These are phyloP conservation scores for Naumovozyma baii DNA, from an alignment of 805 yeast genomes.

Conservation along the genomic window DNA sequence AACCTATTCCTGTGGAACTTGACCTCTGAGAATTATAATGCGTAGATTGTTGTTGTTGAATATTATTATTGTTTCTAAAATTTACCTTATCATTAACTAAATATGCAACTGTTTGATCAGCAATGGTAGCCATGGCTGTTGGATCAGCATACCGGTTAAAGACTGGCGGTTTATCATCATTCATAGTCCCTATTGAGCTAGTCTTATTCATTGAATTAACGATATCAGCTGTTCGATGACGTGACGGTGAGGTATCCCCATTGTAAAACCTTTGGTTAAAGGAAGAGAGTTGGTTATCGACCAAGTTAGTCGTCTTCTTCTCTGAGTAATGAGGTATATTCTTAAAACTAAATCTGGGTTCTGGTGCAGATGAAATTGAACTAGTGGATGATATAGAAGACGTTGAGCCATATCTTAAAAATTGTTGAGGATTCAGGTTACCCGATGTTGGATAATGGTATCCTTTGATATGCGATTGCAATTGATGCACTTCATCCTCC, in stretches of 20 bases:
- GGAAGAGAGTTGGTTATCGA: not conserved
- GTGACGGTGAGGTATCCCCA: not conserved
- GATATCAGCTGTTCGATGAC: not conserved
- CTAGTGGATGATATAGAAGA: not conserved
- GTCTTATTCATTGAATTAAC: not conserved
- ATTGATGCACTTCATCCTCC: constrained; percentile 17
- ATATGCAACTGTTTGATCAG: constrained; percentile 8
- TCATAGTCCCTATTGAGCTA: not conserved
- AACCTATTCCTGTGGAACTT: not conserved
- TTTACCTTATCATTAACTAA: not conserved
- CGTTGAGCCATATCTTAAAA: not conserved
- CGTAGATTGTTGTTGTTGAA: not conserved
- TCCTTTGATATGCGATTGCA: constrained; percentile 1
- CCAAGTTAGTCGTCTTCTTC: not conserved
- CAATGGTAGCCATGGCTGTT: constrained; percentile 16
- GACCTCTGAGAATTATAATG: not conserved
- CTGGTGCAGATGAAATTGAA: constrained; percentile 1
- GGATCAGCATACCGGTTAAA: constrained; percentile 26
- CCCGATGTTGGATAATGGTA: not conserved
- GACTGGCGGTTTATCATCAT: constrained; percentile 2
- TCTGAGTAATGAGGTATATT: not conserved
- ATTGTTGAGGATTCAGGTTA: constrained; percentile 1
- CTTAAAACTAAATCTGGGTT: not conserved
- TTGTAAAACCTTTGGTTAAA: not conserved
- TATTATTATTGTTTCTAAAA: constrained; percentile 2